Percentiles rank a stretch among this genome's conserved stretches.
These are phyloP conservation scores for Zizania latifolia DNA, from an alignment of 176 grass and related monocot species.

Conservation along the genomic window DNA sequence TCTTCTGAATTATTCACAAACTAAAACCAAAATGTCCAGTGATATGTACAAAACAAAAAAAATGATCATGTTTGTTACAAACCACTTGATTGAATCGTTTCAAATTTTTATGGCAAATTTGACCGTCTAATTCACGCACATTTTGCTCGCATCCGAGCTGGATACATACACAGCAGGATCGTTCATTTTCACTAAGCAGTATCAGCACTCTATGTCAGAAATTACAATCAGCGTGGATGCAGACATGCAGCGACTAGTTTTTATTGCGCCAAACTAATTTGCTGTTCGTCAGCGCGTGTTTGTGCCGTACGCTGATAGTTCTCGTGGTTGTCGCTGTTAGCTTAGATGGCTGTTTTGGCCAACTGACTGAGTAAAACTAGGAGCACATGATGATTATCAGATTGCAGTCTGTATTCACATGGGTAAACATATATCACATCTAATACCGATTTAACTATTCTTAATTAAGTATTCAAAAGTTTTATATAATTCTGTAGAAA, in stretches of 20 bases:
- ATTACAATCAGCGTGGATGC: neutral
- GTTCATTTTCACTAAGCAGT: neutral
- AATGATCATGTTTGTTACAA: neutral
- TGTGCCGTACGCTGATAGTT: neutral
- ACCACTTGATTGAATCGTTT: neutral
- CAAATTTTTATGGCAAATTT: neutral
- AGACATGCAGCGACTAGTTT: neutral
- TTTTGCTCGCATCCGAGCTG: neutral
- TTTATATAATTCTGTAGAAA: too few species aligned
- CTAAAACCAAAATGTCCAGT: neutral
- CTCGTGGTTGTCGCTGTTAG: neutral
- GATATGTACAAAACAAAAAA: neutral
- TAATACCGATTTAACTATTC: too few species aligned
- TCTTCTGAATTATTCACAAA: neutral
- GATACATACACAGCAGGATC: neutral
- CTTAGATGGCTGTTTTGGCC: neutral
- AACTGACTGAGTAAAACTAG: neutral
- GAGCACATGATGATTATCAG: neutral
- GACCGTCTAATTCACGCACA: neutral
- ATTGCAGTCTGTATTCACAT: too few species aligned
- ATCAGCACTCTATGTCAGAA: neutral
- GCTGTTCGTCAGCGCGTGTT: neutral
- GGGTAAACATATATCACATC: too few species aligned
- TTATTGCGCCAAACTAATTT: too few species aligned
- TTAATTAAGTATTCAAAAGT: too few species aligned